Conservation (phyloP, 2,329 filamentous ascomycete genomes). For the Elsinoe arachidis region DNA sequence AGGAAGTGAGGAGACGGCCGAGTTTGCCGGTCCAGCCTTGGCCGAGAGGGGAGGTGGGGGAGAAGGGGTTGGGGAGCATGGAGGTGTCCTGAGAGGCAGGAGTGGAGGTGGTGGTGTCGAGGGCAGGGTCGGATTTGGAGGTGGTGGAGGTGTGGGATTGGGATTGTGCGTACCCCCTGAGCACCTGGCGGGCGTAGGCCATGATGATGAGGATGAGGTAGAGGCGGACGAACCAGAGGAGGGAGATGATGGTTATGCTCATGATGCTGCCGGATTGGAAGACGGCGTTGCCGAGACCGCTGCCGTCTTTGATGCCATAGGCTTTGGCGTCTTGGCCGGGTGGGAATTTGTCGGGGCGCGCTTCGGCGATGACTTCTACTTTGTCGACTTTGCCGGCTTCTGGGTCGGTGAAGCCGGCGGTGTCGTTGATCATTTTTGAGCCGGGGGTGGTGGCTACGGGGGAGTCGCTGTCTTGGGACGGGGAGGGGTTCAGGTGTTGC, state of each 20-base stretch:
- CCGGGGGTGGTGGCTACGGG: slow-evolving; percentile 31
- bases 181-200: slow-evolving; percentile 67
- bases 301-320: slow-evolving; percentile 30
- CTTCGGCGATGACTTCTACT: slow-evolving; percentile 46
- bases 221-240: slow-evolving; percentile 64
- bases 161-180: slow-evolving; percentile 40
- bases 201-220: slow-evolving; percentile 83
- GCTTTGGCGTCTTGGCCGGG: slow-evolving; percentile 47
- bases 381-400: slow-evolving; percentile 49
- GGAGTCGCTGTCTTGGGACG: slow-evolving; percentile 17
- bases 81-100: slow-evolving; percentile 13
- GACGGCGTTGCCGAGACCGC: slow-evolving; percentile 53
- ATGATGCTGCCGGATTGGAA: slow-evolving; percentile 59
- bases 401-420: slow-evolving; percentile 56
- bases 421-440: slow-evolving; percentile 50
- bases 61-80: slow-evolving; percentile 60
- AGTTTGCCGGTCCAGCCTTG: slow-evolving; percentile 70
- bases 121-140: slow-evolving; percentile 33
- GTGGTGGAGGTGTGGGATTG: slow-evolving; percentile 44
- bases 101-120: slow-evolving; percentile 32
- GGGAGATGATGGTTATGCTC: slow-evolving; percentile 66
- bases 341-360: slow-evolving; percentile 33
- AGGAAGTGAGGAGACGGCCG: slow-evolving; percentile 67
- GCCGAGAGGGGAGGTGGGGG: slow-evolving; percentile 59
- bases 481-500: slow-evolving; percentile 42